Evolutionary conservation across 192 early-diverging fungal genomes (phyloP).

Genomic region (Pecoramyces ruminantium): DNA sequence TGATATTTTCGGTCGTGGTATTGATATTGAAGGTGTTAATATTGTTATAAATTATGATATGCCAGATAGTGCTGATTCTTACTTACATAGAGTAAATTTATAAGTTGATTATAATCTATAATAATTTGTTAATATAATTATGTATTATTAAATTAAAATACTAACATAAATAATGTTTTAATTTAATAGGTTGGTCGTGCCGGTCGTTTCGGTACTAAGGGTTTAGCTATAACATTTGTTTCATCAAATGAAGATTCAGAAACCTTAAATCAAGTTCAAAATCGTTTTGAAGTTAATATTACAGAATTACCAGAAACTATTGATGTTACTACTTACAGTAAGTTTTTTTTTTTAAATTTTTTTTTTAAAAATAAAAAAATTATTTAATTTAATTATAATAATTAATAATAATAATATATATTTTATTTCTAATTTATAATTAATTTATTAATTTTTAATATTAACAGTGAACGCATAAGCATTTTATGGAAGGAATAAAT

Average conservation of each 20-base stretch:
- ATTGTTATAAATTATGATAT: conserved; percentile 99
- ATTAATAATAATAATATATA: too few species aligned
- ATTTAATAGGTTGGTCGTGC: conserved; percentile 69
- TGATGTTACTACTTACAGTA: conserved; percentile 70
- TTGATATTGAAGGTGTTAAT: conserved; percentile 96
- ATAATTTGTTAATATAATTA: too few species aligned
- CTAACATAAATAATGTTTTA: too few species aligned
- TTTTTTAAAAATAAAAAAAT: too few species aligned
- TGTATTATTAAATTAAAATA: too few species aligned
- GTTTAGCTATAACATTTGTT: conserved; percentile 87
- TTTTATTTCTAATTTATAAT: too few species aligned
- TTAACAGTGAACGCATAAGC: too few species aligned
- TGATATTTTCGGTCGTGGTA: conserved; percentile 94
- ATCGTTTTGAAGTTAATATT: conserved; percentile 90
- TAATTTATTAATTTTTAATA: too few species aligned
- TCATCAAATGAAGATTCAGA: conserved; percentile 62
- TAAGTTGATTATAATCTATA: too few species aligned
- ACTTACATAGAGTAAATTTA: conserved; percentile 65
- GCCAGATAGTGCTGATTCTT: conserved; percentile 72
- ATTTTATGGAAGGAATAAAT: too few species aligned
- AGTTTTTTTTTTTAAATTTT: conserved; percentile 3
- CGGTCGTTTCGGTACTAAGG: conserved; percentile 98
- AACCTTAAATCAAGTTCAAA: conserved; percentile 70
- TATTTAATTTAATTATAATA: too few species aligned
- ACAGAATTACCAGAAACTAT: conserved; percentile 53